Evolutionary conservation across 202 grass and related monocot genomes (phyloP), one percentile per base, ranked within the genome.

Genomic region (Alloteropsis angusta): DNA sequence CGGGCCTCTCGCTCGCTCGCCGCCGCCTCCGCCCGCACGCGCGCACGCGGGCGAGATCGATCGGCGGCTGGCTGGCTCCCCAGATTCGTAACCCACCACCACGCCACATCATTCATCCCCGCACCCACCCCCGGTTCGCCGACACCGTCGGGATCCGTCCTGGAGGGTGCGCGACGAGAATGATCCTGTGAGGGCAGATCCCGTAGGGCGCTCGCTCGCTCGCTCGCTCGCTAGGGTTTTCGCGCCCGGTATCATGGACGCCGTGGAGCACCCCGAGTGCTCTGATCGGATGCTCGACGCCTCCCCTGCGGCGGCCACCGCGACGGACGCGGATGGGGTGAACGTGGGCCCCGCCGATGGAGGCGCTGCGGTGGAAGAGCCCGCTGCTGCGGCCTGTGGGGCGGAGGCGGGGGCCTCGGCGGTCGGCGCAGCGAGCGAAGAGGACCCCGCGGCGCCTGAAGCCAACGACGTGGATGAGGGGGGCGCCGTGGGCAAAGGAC

Each of bases 151-250:
- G 37, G 76, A 71, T 41, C 71, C 57, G 12, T 4, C 0, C 9
- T 4, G 4, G 2, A 0, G 18, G 18, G 2, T 7, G 48, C 26
- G 45, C 55, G 86, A 76, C 2, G 62, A 9, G 37, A 76, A 57
- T 32, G 76, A 19, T 58, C 6, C 22, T 30, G 11, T 81, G n/a
- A 80, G 81, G n/a, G 37, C 6, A n/a, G n/a, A n/a, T n/a, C 6
- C 22, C 30, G 11, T 81, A 80, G 81, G n/a, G 37, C 6, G 46
- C n/a, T n/a, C 60, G 10, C 5, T 32, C 28, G 38, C 86, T 84
- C 60, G 10, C 5, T 32, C 60, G 10, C 5, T 32, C 28, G 38
- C 86, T 84, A 76, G 76, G 81, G 86, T 84, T 80, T 80, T 80
- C 81, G 68, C 43, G 26, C 32, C 59, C 5, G 69, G 10, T 56